Percentiles rank a stretch among this genome's conserved stretches.
These are phyloP conservation scores for Emericellopsis atlantica DNA, from an alignment of 2,329 filamentous ascomycete genomes.

Conservation along the genomic window DNA sequence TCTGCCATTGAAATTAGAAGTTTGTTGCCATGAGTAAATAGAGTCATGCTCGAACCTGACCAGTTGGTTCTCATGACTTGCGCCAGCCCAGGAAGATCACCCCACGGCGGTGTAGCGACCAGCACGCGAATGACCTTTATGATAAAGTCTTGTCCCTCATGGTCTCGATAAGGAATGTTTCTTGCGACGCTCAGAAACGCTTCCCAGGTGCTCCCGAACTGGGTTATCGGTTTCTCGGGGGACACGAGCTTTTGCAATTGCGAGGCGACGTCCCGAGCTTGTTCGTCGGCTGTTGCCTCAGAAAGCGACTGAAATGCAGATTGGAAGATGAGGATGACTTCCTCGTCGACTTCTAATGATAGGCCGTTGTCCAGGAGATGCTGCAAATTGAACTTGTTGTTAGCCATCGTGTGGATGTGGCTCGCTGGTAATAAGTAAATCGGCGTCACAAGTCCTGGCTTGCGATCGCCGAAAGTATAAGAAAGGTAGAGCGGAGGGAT, in stretches of 20 bases:
- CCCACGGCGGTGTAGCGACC: conserved; percentile 1
- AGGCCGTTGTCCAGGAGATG: not conserved
- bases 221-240: no score
- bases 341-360: conserved; percentile 1
- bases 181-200: conserved; percentile 1
- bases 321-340: conserved; percentile 1
- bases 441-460: not conserved
- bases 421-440: not conserved
- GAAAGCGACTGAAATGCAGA: conserved; percentile 1
- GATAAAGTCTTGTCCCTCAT: not conserved
- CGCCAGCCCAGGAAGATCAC: conserved; percentile 1
- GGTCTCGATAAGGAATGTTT: conserved; percentile 1
- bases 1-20: not conserved
- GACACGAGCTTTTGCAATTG: no score
- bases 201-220: conserved; percentile 1
- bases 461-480: no score
- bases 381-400: conserved; percentile 1
- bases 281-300: conserved; percentile 1
- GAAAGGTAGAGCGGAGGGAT: no score
- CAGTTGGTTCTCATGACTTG: conserved; percentile 1
- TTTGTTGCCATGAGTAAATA: conserved; percentile 1
- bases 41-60: conserved; percentile 1
- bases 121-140: conserved; percentile 1
- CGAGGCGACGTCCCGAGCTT: conserved; percentile 2
- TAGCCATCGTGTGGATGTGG: conserved; percentile 1